Evolutionary conservation across 78 protist genomes (phyloP).

Genomic region (Dictyostelium citrinum): DNA sequence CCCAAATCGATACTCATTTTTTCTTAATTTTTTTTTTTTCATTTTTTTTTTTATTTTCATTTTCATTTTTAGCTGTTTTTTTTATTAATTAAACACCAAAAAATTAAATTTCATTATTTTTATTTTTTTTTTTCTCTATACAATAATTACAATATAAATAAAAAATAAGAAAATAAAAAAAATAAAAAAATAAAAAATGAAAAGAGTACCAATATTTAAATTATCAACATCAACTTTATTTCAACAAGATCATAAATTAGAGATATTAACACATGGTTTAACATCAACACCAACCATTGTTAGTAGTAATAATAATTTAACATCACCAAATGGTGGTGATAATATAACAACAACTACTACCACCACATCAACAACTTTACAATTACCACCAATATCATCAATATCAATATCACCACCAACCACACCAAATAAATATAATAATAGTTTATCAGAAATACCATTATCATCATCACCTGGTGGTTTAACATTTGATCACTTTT

Average conservation of each 20-base stretch:
- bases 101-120: not conserved
- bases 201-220: slow-evolving; percentile 36
- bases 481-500: slow-evolving; percentile 34
- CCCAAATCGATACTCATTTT: not conserved
- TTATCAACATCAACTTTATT: slow-evolving; percentile 41
- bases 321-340: not conserved
- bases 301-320: not conserved
- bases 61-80: not conserved
- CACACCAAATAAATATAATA: not conserved
- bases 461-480: not conserved
- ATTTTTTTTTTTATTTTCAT: not conserved
- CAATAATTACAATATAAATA: no score
- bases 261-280: not conserved
- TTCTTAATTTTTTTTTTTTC: not conserved
- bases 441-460: not conserved
- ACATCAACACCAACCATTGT: not conserved
- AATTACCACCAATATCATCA: not conserved
- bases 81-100: not conserved
- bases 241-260: not conserved
- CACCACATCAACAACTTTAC: not conserved
- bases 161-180: not conserved
- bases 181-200: not conserved
- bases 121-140: not conserved
- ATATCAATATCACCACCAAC: not conserved
- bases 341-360: not conserved